Conservation (phyloP, 2,329 filamentous ascomycete species). For the Colletotrichum higginsianum region DNA sequence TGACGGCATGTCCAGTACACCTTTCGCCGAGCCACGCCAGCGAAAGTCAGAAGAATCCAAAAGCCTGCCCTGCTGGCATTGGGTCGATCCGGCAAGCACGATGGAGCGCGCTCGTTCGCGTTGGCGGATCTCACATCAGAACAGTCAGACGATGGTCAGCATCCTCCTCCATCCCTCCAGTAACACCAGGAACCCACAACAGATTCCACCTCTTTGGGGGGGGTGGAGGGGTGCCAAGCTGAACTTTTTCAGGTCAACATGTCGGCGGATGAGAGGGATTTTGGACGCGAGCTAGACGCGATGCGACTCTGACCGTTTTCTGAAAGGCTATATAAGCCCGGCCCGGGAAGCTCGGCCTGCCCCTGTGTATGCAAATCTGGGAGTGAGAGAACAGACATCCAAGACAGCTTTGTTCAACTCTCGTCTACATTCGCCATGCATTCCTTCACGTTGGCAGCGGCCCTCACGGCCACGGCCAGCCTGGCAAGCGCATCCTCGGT, state of each 20-base stretch:
- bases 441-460: slow-evolving; percentile 11
- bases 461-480: slow-evolving; percentile 8
- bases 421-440: slow-evolving; percentile 15
- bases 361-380: neutral
- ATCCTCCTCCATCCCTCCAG: neutral
- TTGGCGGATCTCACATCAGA: neutral
- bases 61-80: neutral
- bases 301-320: neutral
- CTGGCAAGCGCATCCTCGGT: slow-evolving; percentile 42
- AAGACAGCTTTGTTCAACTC: too few species aligned
- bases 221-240: neutral
- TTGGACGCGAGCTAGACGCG: neutral
- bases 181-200: neutral
- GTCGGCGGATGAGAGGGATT: neutral
- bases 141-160: neutral
- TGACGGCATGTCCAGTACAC: slow-evolving; percentile 30
- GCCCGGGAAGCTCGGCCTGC: too few species aligned
- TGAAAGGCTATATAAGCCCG: slow-evolving; percentile 11
- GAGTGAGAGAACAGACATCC: neutral
- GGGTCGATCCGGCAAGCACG: neutral
- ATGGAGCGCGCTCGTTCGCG: neutral
- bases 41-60: neutral
- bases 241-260: neutral
- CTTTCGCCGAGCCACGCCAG: neutral
- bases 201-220: neutral